phyloP scores from a whole-genome alignment of 305 asterid species.

The Fraxinus nigra region DNA sequence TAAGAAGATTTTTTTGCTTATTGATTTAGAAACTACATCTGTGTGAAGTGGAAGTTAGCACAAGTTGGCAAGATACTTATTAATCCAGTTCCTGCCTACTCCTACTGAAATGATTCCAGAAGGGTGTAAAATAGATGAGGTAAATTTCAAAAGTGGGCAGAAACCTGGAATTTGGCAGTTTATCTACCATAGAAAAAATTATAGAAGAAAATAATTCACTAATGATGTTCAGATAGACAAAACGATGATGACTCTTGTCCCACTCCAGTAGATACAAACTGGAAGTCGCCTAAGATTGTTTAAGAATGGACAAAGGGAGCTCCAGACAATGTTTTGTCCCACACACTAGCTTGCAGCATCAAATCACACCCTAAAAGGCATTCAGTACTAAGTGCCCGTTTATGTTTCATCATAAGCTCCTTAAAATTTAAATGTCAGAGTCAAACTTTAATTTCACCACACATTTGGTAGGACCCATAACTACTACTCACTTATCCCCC shows the following conservation, averaged over 20 bases:
- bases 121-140: neutral
- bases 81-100: neutral
- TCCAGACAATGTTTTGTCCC: conserved; percentile 1
- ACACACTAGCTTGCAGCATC: neutral
- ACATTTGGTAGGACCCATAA: neutral
- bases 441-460: neutral
- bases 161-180: neutral
- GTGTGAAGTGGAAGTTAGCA: neutral
- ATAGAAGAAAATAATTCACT: neutral
- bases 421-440: neutral
- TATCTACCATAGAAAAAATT: neutral
- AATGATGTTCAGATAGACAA: neutral
- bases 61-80: neutral
- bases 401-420: neutral
- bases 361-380: neutral
- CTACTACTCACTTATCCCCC: neutral
- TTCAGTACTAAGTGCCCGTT: neutral
- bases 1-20: neutral
- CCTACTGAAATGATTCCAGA: neutral
- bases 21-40: neutral
- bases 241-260: neutral
- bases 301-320: neutral
- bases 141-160: neutral
- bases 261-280: neutral
- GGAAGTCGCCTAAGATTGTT: neutral